phyloP scores from a whole-genome alignment of 352 stramenopile species.

The Phytopythium litorale region DNA sequence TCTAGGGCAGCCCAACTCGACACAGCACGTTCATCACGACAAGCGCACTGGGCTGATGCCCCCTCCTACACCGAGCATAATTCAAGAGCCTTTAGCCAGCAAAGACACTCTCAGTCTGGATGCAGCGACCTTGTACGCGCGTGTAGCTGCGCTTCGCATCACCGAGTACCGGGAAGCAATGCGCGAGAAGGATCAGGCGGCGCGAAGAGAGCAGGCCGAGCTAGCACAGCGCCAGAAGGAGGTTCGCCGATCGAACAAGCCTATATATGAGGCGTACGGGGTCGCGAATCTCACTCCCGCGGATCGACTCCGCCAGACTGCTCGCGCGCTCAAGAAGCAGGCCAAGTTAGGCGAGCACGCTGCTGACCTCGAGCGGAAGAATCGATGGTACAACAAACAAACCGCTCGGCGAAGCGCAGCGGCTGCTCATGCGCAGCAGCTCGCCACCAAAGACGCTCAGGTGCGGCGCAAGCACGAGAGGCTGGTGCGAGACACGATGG shows the following conservation, averaged over 20 bases:
- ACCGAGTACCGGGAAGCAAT: slow-evolving; percentile 10
- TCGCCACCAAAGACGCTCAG: slow-evolving; percentile 9
- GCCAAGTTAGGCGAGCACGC: slow-evolving; percentile 12
- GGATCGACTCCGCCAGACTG: slow-evolving; percentile 28
- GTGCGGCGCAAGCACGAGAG: slow-evolving; percentile 7
- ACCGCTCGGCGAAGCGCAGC: slow-evolving; percentile 6
- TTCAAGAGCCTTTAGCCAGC: not conserved
- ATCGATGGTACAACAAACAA: slow-evolving; percentile 36
- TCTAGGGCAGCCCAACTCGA: not conserved
- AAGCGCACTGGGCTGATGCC: not conserved
- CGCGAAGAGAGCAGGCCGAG: slow-evolving; percentile 8
- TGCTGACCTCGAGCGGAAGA: slow-evolving; percentile 17
- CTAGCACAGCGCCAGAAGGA: slow-evolving; percentile 21
- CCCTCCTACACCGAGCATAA: not conserved
- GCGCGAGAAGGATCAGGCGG: slow-evolving; percentile 8
- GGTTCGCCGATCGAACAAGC: slow-evolving; percentile 31
- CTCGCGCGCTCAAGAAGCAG: slow-evolving; percentile 14
- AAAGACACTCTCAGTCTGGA: not conserved
- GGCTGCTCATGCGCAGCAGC: slow-evolving; percentile 13
- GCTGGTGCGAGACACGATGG: slow-evolving; percentile 6
- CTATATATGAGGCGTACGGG: slow-evolving; percentile 34
- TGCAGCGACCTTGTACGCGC: slow-evolving; percentile 15
- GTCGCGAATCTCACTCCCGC: slow-evolving; percentile 29
- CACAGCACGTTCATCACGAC: not conserved
- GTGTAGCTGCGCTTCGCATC: slow-evolving; percentile 16